Base-by-base conservation (phyloP, 1,284 basidiomycete genomes). In the Tetrapyrgos nigripes region DNA sequence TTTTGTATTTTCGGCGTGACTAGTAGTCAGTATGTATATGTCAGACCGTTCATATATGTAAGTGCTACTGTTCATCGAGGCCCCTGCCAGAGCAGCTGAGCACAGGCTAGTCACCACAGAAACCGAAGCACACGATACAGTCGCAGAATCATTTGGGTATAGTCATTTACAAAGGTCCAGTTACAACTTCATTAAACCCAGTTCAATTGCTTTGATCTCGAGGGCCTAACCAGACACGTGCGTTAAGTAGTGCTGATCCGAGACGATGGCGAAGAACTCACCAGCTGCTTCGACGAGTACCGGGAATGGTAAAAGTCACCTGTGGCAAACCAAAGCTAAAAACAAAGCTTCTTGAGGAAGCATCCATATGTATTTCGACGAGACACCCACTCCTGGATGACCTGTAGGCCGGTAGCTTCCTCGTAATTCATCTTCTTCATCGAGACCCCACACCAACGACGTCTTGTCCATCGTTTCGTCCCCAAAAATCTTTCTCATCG, bases 321-420 rank as follows among this genome's bases (percentile, higher is more conserved):
- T 2, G 66, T 67, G 10, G 67, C 72, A 57, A 65, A 78, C 75
- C 75, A 76, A 4, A 77, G 62, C 75, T 77, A 21, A 4, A n/a
- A n/a, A n/a, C n/a, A n/a, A n/a, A n/a, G n/a, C n/a, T n/a, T n/a
- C n/a, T n/a, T n/a, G n/a, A n/a, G n/a, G n/a, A n/a, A n/a, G n/a
- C n/a, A n/a, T 43, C 2, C 1, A 44, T 13, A 21, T 3, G 6
- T n/a, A n/a, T n/a, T 8, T 9, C 37, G 14, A 13, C 8, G 3
- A 35, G 48, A 26, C 1, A 63, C 62, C 26, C 37, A 74, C 70
- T 13, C 69, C 68, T 40, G 76, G 76, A 63, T 77, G 70, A 1
- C 77, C 76, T 1, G 73, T 70, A 3, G 72, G 72, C 13, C 66
- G 65, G 54, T 68, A 72, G n/a, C 62, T 53, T 19, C 61, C 64